These are phyloP conservation scores for Tetrapisispora taiwanensis DNA, from an alignment of 805 yeast genomes.

Conservation along the genomic window DNA sequence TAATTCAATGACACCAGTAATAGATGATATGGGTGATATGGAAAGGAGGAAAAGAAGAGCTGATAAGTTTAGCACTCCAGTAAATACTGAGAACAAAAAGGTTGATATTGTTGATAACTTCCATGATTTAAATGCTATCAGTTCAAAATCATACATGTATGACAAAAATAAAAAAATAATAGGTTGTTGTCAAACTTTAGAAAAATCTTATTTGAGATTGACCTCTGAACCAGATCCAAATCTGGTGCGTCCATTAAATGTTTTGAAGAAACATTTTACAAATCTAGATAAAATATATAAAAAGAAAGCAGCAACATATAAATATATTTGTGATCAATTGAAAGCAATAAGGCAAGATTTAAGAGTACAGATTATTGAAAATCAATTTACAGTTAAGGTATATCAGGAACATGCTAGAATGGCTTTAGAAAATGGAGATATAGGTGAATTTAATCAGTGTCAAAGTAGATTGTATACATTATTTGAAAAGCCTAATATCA, in stretches of 20 bases:
- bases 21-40: conserved; percentile 10
- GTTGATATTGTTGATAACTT: conserved; percentile 15
- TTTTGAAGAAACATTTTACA: conserved; percentile 49
- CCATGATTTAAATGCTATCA: conserved; percentile 22
- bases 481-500: conserved; percentile 37
- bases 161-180: conserved; percentile 34
- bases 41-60: conserved; percentile 29
- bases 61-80: conserved; percentile 25
- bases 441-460: conserved; percentile 94
- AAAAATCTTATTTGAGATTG: conserved; percentile 70
- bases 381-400: conserved; percentile 63
- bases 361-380: conserved; percentile 80
- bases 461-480: conserved; percentile 66
- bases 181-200: conserved; percentile 59
- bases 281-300: conserved; percentile 44
- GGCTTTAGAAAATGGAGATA: conserved; percentile 73
- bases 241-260: conserved; percentile 60
- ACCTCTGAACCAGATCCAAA: conserved; percentile 89
- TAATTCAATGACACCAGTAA: neutral
- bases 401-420: conserved; percentile 81
- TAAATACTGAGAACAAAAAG: neutral
- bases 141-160: conserved; percentile 24
- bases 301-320: conserved; percentile 45
- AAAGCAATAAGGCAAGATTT: conserved; percentile 89
- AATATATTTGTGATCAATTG: conserved; percentile 78